Evolutionary conservation across 306 rosid species (phyloP).

Genomic region (Cicer arietinum): DNA sequence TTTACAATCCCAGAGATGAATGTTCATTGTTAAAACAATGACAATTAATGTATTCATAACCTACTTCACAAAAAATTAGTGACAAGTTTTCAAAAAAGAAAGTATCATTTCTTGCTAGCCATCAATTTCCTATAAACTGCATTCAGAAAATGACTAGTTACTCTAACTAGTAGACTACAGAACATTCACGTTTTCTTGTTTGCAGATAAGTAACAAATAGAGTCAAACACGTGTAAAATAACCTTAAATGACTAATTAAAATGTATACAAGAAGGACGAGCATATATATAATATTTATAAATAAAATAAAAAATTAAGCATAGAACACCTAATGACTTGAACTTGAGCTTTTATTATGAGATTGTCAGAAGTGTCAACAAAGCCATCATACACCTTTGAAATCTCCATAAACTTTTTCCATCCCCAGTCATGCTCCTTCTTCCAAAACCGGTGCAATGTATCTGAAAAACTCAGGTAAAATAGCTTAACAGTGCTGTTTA

Average conservation of each 20-base stretch:
- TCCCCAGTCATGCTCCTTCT: constrained; percentile 99
- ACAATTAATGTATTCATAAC: not conserved
- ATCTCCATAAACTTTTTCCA: constrained; percentile 99
- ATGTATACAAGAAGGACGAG: not conserved
- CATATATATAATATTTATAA: not conserved
- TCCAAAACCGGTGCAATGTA: constrained; percentile 98
- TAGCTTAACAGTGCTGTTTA: constrained; percentile 22
- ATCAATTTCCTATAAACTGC: constrained; percentile 1
- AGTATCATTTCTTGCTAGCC: constrained; percentile 1
- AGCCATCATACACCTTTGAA: constrained; percentile 93
- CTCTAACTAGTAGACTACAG: constrained; percentile 28
- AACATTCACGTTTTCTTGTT: constrained; percentile 32
- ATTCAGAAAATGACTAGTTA: constrained; percentile 15
- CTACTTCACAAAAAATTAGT: not conserved
- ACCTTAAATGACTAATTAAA: not conserved
- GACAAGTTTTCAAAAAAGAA: not conserved
- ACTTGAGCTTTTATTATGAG: constrained; percentile 98
- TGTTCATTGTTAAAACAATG: not conserved
- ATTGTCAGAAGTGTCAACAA: constrained; percentile 89
- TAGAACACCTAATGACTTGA: constrained; percentile 92
- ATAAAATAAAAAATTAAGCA: constrained; percentile 32
- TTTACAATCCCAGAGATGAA: constrained; percentile 23
- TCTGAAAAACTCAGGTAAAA: constrained; percentile 60
- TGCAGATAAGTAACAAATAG: constrained; percentile 17
- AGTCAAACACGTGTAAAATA: constrained; percentile 7